Conservation (phyloP, 805 yeast species). For the Phaffomyces antillensis region DNA sequence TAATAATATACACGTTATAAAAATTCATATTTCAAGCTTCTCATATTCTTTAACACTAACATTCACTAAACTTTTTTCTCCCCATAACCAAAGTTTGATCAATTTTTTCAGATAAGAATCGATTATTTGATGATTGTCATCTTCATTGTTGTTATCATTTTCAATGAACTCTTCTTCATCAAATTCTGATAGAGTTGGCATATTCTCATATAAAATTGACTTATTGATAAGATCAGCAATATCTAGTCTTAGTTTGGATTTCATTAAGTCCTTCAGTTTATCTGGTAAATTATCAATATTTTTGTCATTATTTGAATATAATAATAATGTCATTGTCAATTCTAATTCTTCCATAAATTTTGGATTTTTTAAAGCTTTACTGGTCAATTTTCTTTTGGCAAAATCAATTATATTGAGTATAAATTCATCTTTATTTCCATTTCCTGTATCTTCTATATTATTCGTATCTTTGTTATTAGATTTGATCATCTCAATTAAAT, state of each 20-base stretch:
- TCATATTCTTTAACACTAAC: neutral
- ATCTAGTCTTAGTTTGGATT: slow-evolving; percentile 51
- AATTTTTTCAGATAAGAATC: slow-evolving; percentile 41
- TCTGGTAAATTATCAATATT: slow-evolving; percentile 35
- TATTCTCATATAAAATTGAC: slow-evolving; percentile 37
- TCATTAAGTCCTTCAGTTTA: slow-evolving; percentile 48
- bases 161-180: neutral
- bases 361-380: slow-evolving; percentile 51
- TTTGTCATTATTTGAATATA: slow-evolving; percentile 31
- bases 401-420: slow-evolving; percentile 48
- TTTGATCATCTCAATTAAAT: slow-evolving; percentile 75
- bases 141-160: neutral
- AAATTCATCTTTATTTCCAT: slow-evolving; percentile 36
- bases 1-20: neutral
- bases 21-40: slow-evolving; percentile 1
- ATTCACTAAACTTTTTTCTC: slow-evolving; percentile 29
- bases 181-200: slow-evolving; percentile 12
- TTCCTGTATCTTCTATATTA: too few species aligned
- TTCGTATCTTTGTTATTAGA: slow-evolving; percentile 13
- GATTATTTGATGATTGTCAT: slow-evolving; percentile 5
- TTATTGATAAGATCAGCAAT: slow-evolving; percentile 68
- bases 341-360: slow-evolving; percentile 67
- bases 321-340: slow-evolving; percentile 73
- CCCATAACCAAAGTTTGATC: slow-evolving; percentile 57
- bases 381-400: slow-evolving; percentile 55